These are phyloP conservation scores for Xylariaceae sp. DNA, from an alignment of 2,329 filamentous ascomycete species.

Conservation along the genomic window DNA sequence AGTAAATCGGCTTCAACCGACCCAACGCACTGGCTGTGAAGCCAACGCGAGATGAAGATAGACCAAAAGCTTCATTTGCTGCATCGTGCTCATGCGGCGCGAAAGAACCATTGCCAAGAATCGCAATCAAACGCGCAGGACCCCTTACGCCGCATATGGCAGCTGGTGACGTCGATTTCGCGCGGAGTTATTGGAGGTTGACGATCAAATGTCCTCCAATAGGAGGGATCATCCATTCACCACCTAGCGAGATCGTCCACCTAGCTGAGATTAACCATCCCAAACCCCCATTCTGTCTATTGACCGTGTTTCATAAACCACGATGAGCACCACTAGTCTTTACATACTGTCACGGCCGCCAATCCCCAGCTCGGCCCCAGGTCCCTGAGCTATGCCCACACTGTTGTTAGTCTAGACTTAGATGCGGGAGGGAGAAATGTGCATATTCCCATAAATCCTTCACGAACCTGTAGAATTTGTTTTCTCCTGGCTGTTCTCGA, in stretches of 20 bases:
- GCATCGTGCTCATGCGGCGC: background rate
- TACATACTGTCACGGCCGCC: conserved; percentile 2
- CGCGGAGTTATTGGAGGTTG: conserved; percentile 12
- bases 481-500: too few relatives aligned
- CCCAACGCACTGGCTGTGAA: too few relatives aligned
- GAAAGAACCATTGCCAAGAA: conserved; percentile 15
- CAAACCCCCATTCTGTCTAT: conserved; percentile 10
- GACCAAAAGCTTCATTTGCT: conserved; percentile 10
- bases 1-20: too few relatives aligned
- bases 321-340: conserved; percentile 18
- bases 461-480: background rate
- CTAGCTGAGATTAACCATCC: conserved; percentile 19
- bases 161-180: conserved; percentile 27
- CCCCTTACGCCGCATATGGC: conserved; percentile 16
- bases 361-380: conserved; percentile 4
- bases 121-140: conserved; percentile 19
- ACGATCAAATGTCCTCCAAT: background rate
- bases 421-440: background rate
- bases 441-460: conserved; percentile 6
- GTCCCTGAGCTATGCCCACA: background rate
- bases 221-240: conserved; percentile 17
- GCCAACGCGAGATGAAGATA: conserved; percentile 23
- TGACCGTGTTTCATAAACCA: conserved; percentile 26
- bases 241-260: conserved; percentile 9
- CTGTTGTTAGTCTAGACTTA: background rate